Base-by-base conservation (phyloP, 2,329 filamentous ascomycete genomes). In the Paecilomyces niveus region DNA sequence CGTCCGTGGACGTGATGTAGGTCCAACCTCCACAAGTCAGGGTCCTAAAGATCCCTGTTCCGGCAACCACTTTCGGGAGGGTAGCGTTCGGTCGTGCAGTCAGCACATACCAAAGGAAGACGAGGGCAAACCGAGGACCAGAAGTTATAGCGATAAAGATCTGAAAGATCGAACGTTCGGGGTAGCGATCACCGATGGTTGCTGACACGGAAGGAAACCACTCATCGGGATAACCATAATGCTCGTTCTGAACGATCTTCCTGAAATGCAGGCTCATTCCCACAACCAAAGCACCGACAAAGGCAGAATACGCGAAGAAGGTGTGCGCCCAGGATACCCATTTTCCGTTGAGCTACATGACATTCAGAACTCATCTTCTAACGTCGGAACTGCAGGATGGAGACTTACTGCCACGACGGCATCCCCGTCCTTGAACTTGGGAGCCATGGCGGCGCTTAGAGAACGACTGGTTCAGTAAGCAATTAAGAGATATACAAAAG, bases 161-260 rank as follows among this genome's bases (percentile, higher is more conserved):
- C 85, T 96, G 93, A 75, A 99, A 99, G 68, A 97, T 89, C 15
- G 94, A 96, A 60, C 94, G 88, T 77, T 99, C 94, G 56, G 94
- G 94, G 70, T 97, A 97, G 64, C 92, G 87, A 75, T 99, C 94
- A 72, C 94, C 94, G 77, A 99, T 99, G 35, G 94, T 97, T 49
- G 94, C 88, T 31, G 93, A 97, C 22, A 97, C 92, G 51, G 92
- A 96, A 59, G 92, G 92, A 70, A 96, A 96, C 92, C 92, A 97
- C 80, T 97, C 92, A 65, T 96, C 81, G 1, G 92, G 92, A 71
- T 95, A 96, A 67, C 91, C 91, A 75, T 92, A 96, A 78, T 92
- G 89, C 76, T 99, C 92, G 76, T 99, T 99, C 76, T 97, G 82
- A 58, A 99, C 94, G 66, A 99, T 99, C 80, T 99, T 99, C 71